These are phyloP conservation scores for Anisodus acutangulus DNA, from an alignment of 257 asterid species.

Conservation along the genomic window DNA sequence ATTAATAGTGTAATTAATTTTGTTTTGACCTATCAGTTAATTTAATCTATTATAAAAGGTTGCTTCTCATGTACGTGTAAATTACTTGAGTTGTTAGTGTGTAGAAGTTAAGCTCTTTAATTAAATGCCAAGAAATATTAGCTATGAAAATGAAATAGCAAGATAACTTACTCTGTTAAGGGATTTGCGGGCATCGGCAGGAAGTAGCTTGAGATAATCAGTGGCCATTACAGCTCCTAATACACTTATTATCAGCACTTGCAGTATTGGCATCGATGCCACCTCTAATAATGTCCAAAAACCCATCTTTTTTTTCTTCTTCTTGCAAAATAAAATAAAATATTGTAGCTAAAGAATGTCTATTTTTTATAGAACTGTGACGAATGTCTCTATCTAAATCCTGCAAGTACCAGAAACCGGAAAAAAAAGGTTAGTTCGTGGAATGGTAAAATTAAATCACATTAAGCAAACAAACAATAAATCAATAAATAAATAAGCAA, in stretches of 20 bases:
- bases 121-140: background rate
- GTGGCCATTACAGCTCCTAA: conserved; percentile 89
- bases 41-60: no score
- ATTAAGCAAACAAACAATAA: background rate
- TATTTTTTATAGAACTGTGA: background rate
- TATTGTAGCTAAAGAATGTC: background rate
- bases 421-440: background rate
- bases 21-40: no score
- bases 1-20: no score
- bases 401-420: background rate
- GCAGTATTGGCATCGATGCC: conserved; percentile 89
- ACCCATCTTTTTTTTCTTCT: conserved; percentile 52
- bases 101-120: background rate
- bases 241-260: conserved; percentile 63
- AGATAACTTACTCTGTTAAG: conserved; percentile 57
- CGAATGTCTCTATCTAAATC: background rate
- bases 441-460: background rate
- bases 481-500: background rate
- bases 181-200: conserved; percentile 62
- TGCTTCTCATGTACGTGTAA: no score
- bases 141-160: no score
- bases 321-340: no score
- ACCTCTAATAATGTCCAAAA: conserved; percentile 66
- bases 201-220: conserved; percentile 68
- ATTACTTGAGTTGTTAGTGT: no score